Evolutionary conservation across 2,329 filamentous ascomycete species (phyloP).

Genomic region (Aureobasidium musti): DNA sequence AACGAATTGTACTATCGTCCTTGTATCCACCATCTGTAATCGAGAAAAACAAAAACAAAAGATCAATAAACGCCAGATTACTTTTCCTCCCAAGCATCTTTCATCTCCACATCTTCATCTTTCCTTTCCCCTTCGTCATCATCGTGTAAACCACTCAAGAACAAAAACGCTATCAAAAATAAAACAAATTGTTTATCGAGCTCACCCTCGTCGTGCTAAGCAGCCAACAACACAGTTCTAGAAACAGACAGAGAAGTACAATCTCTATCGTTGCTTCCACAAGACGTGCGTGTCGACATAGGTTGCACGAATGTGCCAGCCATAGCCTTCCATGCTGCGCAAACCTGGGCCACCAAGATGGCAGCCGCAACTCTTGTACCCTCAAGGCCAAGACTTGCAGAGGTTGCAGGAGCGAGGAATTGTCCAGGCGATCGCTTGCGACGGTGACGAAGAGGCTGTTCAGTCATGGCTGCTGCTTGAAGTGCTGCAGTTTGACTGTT

Average conservation of each 20-base stretch:
- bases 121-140: not conserved
- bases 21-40: not conserved
- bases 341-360: slow-evolving; percentile 7
- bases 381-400: not conserved
- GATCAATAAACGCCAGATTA: slow-evolving; percentile 10
- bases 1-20: not conserved
- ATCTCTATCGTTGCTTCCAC: not conserved
- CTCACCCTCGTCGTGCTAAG: slow-evolving; percentile 26
- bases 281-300: not conserved
- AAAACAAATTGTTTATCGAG: slow-evolving; percentile 21
- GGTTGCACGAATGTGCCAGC: slow-evolving; percentile 15
- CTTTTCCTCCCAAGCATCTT: not conserved
- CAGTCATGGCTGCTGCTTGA: not conserved
- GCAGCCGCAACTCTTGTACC: slow-evolving; percentile 1
- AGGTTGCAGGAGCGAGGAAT: slow-evolving; percentile 1
- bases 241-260: not conserved
- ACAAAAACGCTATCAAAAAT: slow-evolving; percentile 17
- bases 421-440: slow-evolving; percentile 4
- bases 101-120: not conserved
- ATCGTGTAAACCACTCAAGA: not conserved
- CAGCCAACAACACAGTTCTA: slow-evolving; percentile 2
- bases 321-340: slow-evolving; percentile 2
- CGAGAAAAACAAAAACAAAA: not conserved
- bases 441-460: slow-evolving; percentile 2
- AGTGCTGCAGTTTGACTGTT: not conserved